Base-by-base conservation (phyloP, 345 rosid species). In the Angophora floribunda region DNA sequence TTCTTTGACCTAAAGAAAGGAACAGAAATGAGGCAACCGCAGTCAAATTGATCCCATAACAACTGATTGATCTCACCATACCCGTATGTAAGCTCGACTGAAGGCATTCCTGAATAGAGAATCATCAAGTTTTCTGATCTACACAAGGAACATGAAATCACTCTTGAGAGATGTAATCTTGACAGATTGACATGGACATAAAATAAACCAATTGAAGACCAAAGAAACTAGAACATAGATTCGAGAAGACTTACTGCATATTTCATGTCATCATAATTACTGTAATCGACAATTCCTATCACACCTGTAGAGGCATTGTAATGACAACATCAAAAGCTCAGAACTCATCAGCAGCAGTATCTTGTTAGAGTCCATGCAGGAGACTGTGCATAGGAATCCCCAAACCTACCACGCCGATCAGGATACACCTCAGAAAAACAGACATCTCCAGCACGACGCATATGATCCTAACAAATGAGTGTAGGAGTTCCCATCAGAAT, bases 371-470 rank as follows among this genome's bases (percentile, higher is more conserved):
- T 86, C 65, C 51, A 52, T 67, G 32, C 52, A 59, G n/a, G 55
- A 55, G 7, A 55, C 26, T 50, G 85, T 78, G 9, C 22, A 52
- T 6, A 78, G 52, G 28, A 36, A 16, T 26, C 53, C 70, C 52
- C 21, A 12, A 24, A 67, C 94, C 91, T 89, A 98, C 99, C 99
- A 87, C 95, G 95, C 84, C 95, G 98, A 86, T 95, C 97, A 22
- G 95, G 97, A 86, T 95, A 98, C 45, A 98, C 99, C 92, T 97
- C 96, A 90, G 99, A 96, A 87, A 98, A 98, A 90, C 98, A 95
- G 85, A 97, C 99, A 92, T 97, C 99, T 86, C 99, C 99, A 88
- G 99, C 99, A 87, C 91, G 91, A 75, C 99, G 97, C 99, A 98
- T 98, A 92, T 98, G 99, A 91, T 98, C 99, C 99, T 96, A 51